Evolutionary conservation across 176 grass and related monocot genomes (phyloP).

Genomic region (Guadua angustifolia): DNA sequence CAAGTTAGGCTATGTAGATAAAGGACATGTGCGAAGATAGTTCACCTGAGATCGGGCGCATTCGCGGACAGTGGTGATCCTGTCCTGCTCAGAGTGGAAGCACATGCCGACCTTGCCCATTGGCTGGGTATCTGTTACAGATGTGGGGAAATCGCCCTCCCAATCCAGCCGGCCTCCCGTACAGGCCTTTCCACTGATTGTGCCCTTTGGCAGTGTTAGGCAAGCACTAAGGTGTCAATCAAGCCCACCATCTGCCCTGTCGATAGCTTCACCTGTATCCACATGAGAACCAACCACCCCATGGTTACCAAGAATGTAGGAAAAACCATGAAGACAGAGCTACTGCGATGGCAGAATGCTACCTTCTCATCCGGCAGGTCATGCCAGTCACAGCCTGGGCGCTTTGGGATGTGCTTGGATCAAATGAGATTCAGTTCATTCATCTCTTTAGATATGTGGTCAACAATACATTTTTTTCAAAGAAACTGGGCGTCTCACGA

Average conservation of each 20-base stretch:
- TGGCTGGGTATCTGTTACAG: slow-evolving; percentile 90
- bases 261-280: slow-evolving; percentile 83
- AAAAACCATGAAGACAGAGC: neutral
- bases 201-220: slow-evolving; percentile 97
- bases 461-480: no score
- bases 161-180: slow-evolving; percentile 88
- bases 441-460: slow-evolving; percentile 88
- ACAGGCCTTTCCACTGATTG: slow-evolving; percentile 97
- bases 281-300: neutral
- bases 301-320: slow-evolving; percentile 4
- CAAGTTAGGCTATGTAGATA: neutral
- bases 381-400: slow-evolving; percentile 72
- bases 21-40: neutral
- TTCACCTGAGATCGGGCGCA: slow-evolving; percentile 82
- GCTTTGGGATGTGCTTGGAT: slow-evolving; percentile 67
- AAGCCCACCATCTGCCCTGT: slow-evolving; percentile 61
- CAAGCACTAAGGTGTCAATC: slow-evolving; percentile 92
- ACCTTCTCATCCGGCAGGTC: slow-evolving; percentile 79
- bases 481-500: no score
- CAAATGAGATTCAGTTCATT: slow-evolving; percentile 76
- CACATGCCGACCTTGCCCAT: slow-evolving; percentile 95
- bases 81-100: slow-evolving; percentile 83
- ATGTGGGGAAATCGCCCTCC: slow-evolving; percentile 97
- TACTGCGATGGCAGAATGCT: slow-evolving; percentile 18
- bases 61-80: slow-evolving; percentile 82